Conservation (phyloP, 2,329 filamentous ascomycete species). For the Penicillium sp. region DNA sequence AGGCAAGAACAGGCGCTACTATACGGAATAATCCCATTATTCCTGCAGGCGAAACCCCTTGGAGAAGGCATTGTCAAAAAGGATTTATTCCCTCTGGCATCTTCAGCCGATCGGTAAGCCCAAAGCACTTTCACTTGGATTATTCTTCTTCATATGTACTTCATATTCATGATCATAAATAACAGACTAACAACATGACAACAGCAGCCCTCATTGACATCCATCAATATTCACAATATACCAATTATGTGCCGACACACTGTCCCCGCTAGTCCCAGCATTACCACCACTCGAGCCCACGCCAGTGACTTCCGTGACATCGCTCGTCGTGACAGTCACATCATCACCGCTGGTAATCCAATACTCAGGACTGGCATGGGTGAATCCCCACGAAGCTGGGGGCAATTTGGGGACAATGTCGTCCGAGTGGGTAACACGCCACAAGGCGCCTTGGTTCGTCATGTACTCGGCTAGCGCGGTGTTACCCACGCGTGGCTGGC, state of each 20-base stretch:
- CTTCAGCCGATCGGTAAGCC: constrained; percentile 13
- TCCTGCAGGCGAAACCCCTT: no score
- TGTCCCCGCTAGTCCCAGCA: constrained; percentile 35
- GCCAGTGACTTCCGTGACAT: constrained; percentile 43
- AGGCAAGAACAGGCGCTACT: no score
- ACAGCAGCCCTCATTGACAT: constrained; percentile 19
- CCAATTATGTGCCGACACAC: constrained; percentile 43
- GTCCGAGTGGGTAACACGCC: constrained; percentile 47
- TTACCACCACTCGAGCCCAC: constrained; percentile 44
- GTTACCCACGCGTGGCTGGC: constrained; percentile 52
- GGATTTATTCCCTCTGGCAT: neutral
- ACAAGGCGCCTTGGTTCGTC: constrained; percentile 44
- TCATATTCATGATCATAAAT: neutral
- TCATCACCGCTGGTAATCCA: constrained; percentile 46
- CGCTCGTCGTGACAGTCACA: constrained; percentile 37
- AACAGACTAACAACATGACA: neutral
- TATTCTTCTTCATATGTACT: neutral
- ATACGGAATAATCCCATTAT: no score
- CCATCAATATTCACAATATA: constrained; percentile 40
- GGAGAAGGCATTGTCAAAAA: no score
- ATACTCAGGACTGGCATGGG: constrained; percentile 49
- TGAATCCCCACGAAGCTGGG: constrained; percentile 40
- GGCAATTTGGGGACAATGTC: constrained; percentile 50
- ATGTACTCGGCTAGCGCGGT: constrained; percentile 46
- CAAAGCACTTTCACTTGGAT: neutral